Evolutionary conservation across 257 asterid genomes (phyloP).

Genomic region (Asclepias syriaca): DNA sequence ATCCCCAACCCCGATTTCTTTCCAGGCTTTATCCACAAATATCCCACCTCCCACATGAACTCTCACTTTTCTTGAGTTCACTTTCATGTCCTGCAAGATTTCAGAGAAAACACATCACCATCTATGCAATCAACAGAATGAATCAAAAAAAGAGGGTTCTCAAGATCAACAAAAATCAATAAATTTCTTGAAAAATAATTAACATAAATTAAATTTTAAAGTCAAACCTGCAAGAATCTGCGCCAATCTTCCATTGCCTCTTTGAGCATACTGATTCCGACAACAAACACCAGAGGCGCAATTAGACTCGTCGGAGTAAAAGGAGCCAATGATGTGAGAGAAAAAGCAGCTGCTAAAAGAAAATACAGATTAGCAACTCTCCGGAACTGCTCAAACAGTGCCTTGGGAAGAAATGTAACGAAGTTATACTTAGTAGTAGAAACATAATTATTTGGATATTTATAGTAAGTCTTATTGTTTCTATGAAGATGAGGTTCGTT

Average conservation of each 20-base stretch:
- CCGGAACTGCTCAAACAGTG: constrained; percentile 60
- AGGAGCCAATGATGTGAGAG: constrained; percentile 36
- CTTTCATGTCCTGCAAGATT: constrained; percentile 51
- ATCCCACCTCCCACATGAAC: constrained; percentile 45
- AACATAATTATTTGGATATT: constrained; percentile 45
- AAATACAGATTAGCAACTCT: constrained; percentile 65
- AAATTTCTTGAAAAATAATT: background rate
- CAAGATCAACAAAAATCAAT: no score
- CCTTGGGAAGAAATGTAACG: constrained; percentile 47
- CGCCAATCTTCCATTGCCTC: constrained; percentile 69
- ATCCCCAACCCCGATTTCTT: constrained; percentile 46
- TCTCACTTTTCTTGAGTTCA: constrained; percentile 45
- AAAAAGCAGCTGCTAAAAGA: constrained; percentile 45
- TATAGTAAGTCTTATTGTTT: constrained; percentile 26
- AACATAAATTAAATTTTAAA: no score
- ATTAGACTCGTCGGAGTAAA: constrained; percentile 32
- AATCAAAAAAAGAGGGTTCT: no score
- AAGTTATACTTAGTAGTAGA: constrained; percentile 57
- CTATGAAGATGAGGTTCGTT: constrained; percentile 46
- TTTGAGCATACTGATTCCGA: constrained; percentile 59
- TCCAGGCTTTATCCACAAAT: constrained; percentile 40
- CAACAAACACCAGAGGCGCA: constrained; percentile 54
- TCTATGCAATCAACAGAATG: background rate
- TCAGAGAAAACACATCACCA: background rate
- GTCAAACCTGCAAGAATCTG: constrained; percentile 49